A percentile compares a stretch with the other conserved stretches of the same genome.
Evolutionary conservation across 139 green algal genomes (phyloP).

Genomic region (Chlamydomonas sp.): DNA sequence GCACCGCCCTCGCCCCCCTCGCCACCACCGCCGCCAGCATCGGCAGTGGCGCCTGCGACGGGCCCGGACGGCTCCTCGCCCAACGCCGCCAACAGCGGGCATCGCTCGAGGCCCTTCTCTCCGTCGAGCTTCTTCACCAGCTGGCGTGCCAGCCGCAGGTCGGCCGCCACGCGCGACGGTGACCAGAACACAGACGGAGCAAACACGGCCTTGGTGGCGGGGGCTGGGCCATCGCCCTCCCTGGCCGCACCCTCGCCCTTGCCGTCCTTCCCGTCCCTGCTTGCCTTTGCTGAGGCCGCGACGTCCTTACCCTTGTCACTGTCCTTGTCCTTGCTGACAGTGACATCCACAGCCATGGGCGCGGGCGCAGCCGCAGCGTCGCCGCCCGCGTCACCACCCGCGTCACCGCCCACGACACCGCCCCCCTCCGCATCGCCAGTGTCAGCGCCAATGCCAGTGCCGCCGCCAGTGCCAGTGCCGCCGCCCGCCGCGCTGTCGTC

Average conservation of each 20-base stretch:
- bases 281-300: background rate
- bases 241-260: no score
- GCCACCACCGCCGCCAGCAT: conserved; percentile 2
- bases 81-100: conserved; percentile 38
- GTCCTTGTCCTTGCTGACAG: no score
- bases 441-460: no score
- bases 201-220: conserved; percentile 13
- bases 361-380: no score
- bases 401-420: no score
- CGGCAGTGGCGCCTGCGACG: background rate
- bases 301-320: background rate
- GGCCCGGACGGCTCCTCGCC: background rate
- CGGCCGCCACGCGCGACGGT: conserved; percentile 38
- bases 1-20: no score
- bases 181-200: conserved; percentile 48
- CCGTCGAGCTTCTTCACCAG: conserved; percentile 63
- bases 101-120: conserved; percentile 60
- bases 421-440: no score
- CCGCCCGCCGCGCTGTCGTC: no score
- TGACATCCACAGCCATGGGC: no score
- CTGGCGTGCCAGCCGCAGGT: conserved; percentile 49
- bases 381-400: no score
- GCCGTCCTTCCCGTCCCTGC: background rate
- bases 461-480: no score
- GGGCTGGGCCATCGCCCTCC: background rate